These are phyloP conservation scores for Diaporthe vaccinii DNA, from an alignment of 2,329 filamentous ascomycete genomes.

Conservation along the genomic window DNA sequence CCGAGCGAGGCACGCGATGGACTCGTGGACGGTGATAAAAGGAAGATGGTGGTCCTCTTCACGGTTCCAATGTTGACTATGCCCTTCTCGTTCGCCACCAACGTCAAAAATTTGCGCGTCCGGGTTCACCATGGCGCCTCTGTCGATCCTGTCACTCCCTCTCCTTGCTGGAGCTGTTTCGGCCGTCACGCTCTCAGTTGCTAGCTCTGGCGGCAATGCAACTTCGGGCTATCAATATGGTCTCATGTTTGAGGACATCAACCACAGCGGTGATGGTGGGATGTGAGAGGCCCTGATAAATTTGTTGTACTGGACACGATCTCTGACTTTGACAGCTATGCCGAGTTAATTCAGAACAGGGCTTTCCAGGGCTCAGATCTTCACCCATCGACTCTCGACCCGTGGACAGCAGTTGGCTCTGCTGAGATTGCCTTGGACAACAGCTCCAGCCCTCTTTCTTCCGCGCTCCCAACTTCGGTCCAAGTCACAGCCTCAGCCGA, in stretches of 20 bases:
- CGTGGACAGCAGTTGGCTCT: conserved; percentile 59
- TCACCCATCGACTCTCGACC: conserved; percentile 59
- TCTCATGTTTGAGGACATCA: conserved; percentile 68
- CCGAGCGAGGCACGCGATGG: background rate
- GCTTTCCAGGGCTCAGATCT: conserved; percentile 72
- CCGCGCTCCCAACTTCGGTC: conserved; percentile 65
- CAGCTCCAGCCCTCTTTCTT: conserved; percentile 62
- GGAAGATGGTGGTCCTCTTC: conserved; percentile 3
- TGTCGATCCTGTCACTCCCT: conserved; percentile 33
- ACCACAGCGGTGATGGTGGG: conserved; percentile 79
- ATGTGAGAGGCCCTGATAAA: conserved; percentile 52
- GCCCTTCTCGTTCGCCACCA: background rate
- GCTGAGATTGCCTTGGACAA: conserved; percentile 62
- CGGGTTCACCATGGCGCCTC: conserved; percentile 30
- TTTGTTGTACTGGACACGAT: too few relatives aligned
- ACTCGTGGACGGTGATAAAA: background rate
- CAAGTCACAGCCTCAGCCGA: conserved; percentile 50
- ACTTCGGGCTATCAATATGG: conserved; percentile 56
- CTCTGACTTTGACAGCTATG: conserved; percentile 59
- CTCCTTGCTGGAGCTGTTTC: conserved; percentile 35
- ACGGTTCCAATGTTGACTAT: background rate
- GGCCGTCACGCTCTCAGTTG: conserved; percentile 42
- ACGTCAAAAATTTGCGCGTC: background rate
- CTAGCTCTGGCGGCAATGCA: conserved; percentile 52
- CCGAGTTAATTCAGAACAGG: conserved; percentile 77